Conservation (phyloP, 2,329 filamentous ascomycete genomes). For the Arthrobotrys conoides region DNA sequence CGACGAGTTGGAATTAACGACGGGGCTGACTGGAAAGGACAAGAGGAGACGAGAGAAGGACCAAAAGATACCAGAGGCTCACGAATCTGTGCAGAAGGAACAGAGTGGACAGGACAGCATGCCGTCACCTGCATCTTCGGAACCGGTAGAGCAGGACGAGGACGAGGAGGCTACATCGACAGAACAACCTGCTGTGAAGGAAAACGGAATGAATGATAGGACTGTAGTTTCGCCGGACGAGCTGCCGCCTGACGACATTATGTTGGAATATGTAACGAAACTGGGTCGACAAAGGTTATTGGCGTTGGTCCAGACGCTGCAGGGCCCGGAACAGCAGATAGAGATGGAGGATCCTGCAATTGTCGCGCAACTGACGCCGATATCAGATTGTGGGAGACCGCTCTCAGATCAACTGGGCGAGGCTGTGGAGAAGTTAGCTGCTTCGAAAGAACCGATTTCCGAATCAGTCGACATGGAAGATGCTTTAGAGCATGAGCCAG, state of each 20-base stretch:
- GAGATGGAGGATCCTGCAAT: conserved; percentile 27
- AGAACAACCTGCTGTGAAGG: not conserved
- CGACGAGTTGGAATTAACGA: conserved; percentile 62
- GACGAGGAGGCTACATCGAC: not conserved
- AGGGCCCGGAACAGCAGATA: not conserved
- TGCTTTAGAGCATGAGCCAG: not conserved
- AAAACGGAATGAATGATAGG: conserved; percentile 15
- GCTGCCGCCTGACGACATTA: conserved; percentile 36
- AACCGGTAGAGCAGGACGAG: conserved; percentile 5
- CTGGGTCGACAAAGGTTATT: conserved; percentile 30
- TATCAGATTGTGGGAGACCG: conserved; percentile 51
- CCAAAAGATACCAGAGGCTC: conserved; percentile 36
- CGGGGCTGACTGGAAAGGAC: conserved; percentile 27
- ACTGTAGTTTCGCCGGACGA: conserved; percentile 32
- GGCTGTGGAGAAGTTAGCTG: conserved; percentile 39
- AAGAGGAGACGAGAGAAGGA: conserved; percentile 56
- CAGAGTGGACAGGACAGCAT: conserved; percentile 34
- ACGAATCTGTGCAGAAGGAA: conserved; percentile 49
- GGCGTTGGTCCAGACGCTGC: conserved; percentile 31
- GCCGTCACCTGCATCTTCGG: conserved; percentile 42
- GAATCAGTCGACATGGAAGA: not conserved
- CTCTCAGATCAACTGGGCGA: conserved; percentile 39
- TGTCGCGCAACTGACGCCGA: conserved; percentile 44
- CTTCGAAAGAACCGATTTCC: not conserved
- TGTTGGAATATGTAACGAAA: conserved; percentile 43